Conservation (phyloP, 106 monocot genomes). For the Xerophyta viscosa region DNA sequence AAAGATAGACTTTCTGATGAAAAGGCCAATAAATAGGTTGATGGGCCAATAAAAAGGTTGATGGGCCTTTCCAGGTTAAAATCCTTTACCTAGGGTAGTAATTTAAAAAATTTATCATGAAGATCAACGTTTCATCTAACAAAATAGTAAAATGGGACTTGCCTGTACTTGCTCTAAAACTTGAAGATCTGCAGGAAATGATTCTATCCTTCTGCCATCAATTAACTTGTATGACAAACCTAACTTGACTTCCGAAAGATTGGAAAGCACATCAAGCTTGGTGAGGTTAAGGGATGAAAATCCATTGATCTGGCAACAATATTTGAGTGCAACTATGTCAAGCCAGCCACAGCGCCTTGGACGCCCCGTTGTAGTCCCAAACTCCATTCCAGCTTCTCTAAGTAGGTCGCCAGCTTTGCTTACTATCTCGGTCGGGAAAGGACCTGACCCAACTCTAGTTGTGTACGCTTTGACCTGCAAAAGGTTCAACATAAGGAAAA, state of each 20-base stretch:
- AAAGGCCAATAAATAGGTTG: neutral
- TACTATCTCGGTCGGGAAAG: conserved; percentile 87
- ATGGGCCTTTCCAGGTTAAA: too few species aligned
- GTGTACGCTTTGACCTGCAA: conserved; percentile 92
- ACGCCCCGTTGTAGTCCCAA: conserved; percentile 91
- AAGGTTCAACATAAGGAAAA: neutral
- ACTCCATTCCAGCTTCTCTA: conserved; percentile 83
- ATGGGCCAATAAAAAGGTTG: too few species aligned
- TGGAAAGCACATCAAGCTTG: conserved; percentile 88
- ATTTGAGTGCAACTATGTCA: conserved; percentile 80
- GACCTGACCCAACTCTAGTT: conserved; percentile 85
- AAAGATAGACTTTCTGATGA: neutral
- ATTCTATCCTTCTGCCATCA: conserved; percentile 49
- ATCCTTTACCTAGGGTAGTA: too few species aligned
- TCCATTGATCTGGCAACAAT: conserved; percentile 80
- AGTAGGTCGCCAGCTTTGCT: conserved; percentile 72
- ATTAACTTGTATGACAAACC: conserved; percentile 54
- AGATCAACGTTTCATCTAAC: neutral
- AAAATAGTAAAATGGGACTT: neutral
- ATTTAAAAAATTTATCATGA: neutral
- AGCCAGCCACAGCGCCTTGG: conserved; percentile 98
- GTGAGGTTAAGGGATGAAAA: conserved; percentile 92
- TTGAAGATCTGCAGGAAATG: conserved; percentile 76
- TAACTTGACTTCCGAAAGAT: conserved; percentile 69
- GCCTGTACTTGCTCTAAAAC: conserved; percentile 67